These are phyloP conservation scores for Diaporthe sp. DNA, from an alignment of 2,329 filamentous ascomycete genomes.

Conservation along the genomic window DNA sequence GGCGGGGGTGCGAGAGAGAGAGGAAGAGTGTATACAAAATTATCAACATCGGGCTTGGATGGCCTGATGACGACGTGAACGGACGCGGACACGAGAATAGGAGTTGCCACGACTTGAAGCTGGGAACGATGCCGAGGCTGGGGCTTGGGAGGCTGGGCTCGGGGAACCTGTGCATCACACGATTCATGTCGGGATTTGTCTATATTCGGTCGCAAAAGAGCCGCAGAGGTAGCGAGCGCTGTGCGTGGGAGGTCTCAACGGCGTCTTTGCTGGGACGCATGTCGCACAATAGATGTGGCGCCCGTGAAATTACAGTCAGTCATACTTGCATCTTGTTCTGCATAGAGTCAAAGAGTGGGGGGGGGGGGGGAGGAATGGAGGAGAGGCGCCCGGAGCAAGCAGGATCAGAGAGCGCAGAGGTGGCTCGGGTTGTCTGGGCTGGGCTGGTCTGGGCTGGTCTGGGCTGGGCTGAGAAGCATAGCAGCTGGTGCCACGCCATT, in stretches of 20 bases:
- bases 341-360: slow-evolving; percentile 12
- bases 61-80: slow-evolving; percentile 25
- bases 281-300: slow-evolving; percentile 10
- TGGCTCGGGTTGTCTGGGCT: neutral
- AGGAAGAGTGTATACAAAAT: slow-evolving; percentile 15
- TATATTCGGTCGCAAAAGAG: slow-evolving; percentile 28
- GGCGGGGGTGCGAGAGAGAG: neutral
- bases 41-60: neutral
- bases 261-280: slow-evolving; percentile 2
- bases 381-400: neutral
- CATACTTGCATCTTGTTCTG: slow-evolving; percentile 32
- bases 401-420: neutral
- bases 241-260: slow-evolving; percentile 18
- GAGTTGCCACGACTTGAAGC: slow-evolving; percentile 4
- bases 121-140: neutral
- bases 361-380: neutral
- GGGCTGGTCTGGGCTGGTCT: neutral
- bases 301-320: slow-evolving; percentile 27
- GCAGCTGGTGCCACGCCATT: neutral
- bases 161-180: slow-evolving; percentile 25
- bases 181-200: slow-evolving; percentile 31
- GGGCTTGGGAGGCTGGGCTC: neutral
- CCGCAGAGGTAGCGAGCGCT: slow-evolving; percentile 28
- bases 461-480: neutral
- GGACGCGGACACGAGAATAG: slow-evolving; percentile 19